These are phyloP conservation scores for Omphalea diandra DNA, from an alignment of 441 rosid genomes.

Conservation along the genomic window DNA sequence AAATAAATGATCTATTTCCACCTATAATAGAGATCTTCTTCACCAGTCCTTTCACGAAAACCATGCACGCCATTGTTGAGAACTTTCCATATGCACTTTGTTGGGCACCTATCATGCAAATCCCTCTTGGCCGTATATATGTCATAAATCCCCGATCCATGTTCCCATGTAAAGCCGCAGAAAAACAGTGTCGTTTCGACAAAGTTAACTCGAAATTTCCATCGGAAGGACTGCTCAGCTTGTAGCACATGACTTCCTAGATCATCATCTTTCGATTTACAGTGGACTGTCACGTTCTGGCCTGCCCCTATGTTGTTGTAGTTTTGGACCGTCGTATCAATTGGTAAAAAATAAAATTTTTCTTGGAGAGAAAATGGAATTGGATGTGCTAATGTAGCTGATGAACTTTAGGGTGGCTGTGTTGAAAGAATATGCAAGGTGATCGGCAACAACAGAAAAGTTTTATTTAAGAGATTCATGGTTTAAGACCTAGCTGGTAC, in stretches of 20 bases:
- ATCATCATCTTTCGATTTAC: slow-evolving; percentile 18
- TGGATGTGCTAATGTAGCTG: not conserved
- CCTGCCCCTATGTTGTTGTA: not conserved
- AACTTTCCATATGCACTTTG: slow-evolving; percentile 1
- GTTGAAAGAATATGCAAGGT: not conserved
- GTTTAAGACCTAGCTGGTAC: too few relatives aligned
- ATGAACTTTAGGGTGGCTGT: not conserved
- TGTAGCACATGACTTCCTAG: slow-evolving; percentile 15
- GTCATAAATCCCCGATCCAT: slow-evolving; percentile 9
- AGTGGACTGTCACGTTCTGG: slow-evolving; percentile 5
- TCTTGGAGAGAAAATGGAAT: not conserved
- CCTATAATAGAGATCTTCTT: slow-evolving; percentile 11
- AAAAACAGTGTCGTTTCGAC: slow-evolving; percentile 18
- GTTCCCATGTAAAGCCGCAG: slow-evolving; percentile 14
- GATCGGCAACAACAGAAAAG: not conserved
- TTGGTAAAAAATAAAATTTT: not conserved
- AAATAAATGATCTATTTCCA: not conserved
- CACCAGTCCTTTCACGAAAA: not conserved
- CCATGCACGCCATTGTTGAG: slow-evolving; percentile 12
- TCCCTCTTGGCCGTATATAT: slow-evolving; percentile 17
- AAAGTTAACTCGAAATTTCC: slow-evolving; percentile 14
- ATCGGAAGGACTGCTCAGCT: not conserved
- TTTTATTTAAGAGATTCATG: not conserved
- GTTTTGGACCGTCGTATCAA: not conserved
- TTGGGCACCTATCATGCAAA: not conserved